Percentiles rank a stretch among this genome's conserved stretches.
Evolutionary conservation across 371 early-diverging fungal genomes (phyloP).

Genomic region (Spiromyces aspiralis): DNA sequence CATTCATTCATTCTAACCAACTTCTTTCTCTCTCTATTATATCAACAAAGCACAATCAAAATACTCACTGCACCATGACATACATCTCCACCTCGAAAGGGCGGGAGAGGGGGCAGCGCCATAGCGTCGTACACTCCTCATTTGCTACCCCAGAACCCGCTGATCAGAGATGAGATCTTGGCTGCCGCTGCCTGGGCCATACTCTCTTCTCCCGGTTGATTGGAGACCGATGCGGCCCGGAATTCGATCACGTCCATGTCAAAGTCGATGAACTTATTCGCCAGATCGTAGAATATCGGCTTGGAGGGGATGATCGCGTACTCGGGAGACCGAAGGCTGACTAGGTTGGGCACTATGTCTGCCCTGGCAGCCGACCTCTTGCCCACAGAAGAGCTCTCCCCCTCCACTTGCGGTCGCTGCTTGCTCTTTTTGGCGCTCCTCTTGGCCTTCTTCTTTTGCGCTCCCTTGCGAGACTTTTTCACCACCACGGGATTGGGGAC

Average conservation of each 20-base stretch:
- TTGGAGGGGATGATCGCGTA: constrained; percentile 9
- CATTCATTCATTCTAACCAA: neutral
- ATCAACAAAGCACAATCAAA: too few relatives aligned
- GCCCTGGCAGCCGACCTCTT: neutral
- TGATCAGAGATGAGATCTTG: neutral
- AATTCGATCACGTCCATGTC: constrained; percentile 11
- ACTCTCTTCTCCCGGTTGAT: neutral
- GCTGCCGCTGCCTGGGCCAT: neutral
- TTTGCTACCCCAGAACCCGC: neutral
- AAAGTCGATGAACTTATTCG: constrained; percentile 18
- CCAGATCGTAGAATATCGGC: constrained; percentile 28
- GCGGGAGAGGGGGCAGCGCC: too few relatives aligned
- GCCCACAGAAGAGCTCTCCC: too few relatives aligned
- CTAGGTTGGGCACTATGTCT: neutral
- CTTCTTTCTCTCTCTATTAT: too few relatives aligned
- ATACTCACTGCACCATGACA: too few relatives aligned
- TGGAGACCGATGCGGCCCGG: constrained; percentile 6
- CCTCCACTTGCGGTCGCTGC: too few relatives aligned
- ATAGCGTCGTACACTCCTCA: too few relatives aligned
- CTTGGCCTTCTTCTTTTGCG: neutral
- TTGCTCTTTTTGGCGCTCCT: neutral
- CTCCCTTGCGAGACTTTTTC: neutral
- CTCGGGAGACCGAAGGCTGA: neutral
- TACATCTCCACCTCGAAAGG: too few relatives aligned
- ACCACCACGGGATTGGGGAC: neutral